phyloP scores from a whole-genome alignment of 352 stramenopile genomes.

The Phytophthora palmivora region DNA sequence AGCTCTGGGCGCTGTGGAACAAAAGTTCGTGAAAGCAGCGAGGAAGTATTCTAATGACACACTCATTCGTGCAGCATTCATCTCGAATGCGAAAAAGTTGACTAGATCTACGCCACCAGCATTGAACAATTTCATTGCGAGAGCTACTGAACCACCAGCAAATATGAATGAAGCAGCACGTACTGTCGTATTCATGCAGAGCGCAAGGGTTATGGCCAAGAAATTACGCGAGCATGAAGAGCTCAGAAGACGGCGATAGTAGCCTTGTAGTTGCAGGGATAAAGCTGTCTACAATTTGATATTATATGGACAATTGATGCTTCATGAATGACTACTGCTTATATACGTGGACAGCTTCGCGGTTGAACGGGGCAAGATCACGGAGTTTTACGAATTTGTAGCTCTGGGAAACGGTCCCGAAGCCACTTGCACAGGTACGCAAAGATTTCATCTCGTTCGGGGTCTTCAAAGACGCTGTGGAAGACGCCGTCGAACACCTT shows the following conservation, averaged over 20 bases:
- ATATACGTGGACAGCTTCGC: conserved; percentile 11
- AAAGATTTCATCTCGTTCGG: conserved; percentile 40
- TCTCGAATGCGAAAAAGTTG: conserved; percentile 19
- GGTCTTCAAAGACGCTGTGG: conserved; percentile 63
- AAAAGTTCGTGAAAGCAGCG: conserved; percentile 23
- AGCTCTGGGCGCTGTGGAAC: conserved; percentile 8
- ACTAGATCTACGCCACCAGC: background rate
- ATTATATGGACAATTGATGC: conserved; percentile 13
- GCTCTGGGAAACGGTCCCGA: conserved; percentile 16
- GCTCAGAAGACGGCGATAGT: conserved; percentile 18
- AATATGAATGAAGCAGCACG: background rate
- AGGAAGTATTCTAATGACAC: conserved; percentile 7
- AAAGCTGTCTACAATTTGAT: conserved; percentile 5
- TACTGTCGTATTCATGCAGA: conserved; percentile 19
- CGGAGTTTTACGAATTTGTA: background rate
- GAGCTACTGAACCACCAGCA: background rate
- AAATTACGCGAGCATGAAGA: conserved; percentile 16
- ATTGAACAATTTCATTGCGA: conserved; percentile 15
- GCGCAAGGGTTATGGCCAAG: conserved; percentile 10
- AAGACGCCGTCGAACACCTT: conserved; percentile 56
- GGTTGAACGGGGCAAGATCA: conserved; percentile 1
- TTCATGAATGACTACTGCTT: conserved; percentile 15
- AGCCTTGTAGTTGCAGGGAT: background rate
- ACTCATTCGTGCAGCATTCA: conserved; percentile 12
- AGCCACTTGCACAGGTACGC: conserved; percentile 27